Conservation (phyloP, 768 basidiomycete species). For the Tricholomella constricta region DNA sequence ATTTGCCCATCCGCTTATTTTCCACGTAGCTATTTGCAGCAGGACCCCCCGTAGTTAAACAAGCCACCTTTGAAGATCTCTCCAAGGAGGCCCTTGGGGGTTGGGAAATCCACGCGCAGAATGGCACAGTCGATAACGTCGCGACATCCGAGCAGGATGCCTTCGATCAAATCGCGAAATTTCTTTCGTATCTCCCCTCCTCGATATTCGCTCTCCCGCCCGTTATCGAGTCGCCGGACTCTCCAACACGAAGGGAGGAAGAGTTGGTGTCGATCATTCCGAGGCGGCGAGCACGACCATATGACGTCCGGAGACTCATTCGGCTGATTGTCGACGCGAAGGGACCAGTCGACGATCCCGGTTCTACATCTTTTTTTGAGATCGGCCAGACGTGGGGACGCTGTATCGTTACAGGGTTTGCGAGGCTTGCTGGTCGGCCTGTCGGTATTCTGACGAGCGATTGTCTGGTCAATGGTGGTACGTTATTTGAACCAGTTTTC, state of each 20-base stretch:
- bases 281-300: slow-evolving; percentile 34
- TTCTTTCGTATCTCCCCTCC: slow-evolving; percentile 42
- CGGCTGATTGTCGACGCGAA: slow-evolving; percentile 32
- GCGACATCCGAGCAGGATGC: slow-evolving; percentile 39
- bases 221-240: slow-evolving; percentile 23
- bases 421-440: slow-evolving; percentile 35
- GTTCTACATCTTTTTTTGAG: slow-evolving; percentile 34
- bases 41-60: slow-evolving; percentile 17
- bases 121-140: slow-evolving; percentile 40
- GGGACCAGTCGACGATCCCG: slow-evolving; percentile 11
- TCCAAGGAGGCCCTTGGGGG: slow-evolving; percentile 32
- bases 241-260: slow-evolving; percentile 33
- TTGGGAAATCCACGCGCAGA: slow-evolving; percentile 38
- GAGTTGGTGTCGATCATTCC: slow-evolving; percentile 39
- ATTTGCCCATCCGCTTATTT: neutral
- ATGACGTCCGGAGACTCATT: slow-evolving; percentile 39
- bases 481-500: neutral
- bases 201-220: slow-evolving; percentile 40
- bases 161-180: slow-evolving; percentile 34
- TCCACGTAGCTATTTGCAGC: slow-evolving; percentile 12
- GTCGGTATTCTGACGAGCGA: slow-evolving; percentile 40
- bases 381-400: slow-evolving; percentile 40
- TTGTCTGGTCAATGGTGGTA: slow-evolving; percentile 40
- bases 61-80: slow-evolving; percentile 20
- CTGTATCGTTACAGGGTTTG: slow-evolving; percentile 41